A percentile compares a stretch with the other conserved stretches of the same genome.
These are phyloP conservation scores for Clarireedia paspali DNA, from an alignment of 2,329 filamentous ascomycete genomes.

Conservation along the genomic window DNA sequence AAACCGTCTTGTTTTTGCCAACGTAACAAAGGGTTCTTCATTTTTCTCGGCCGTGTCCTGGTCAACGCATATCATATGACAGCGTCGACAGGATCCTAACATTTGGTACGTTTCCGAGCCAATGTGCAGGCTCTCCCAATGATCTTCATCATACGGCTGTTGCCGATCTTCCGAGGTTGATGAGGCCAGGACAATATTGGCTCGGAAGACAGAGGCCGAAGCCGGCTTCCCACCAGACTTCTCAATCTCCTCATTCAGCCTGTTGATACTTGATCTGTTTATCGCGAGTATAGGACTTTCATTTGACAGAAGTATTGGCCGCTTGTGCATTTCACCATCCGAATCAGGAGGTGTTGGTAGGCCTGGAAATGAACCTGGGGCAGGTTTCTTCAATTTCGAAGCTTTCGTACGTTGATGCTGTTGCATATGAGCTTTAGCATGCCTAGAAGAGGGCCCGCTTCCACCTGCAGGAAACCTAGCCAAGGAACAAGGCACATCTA, in stretches of 20 bases:
- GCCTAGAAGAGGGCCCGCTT: constrained; percentile 50
- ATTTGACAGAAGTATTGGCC: constrained; percentile 74
- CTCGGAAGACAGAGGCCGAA: constrained; percentile 70
- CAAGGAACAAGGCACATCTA: constrained; percentile 74
- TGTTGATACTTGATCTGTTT: constrained; percentile 69
- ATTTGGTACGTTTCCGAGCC: constrained; percentile 59
- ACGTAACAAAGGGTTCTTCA: constrained; percentile 79
- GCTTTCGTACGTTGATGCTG: constrained; percentile 39
- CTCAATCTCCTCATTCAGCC: constrained; percentile 66
- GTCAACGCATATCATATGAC: constrained; percentile 94
- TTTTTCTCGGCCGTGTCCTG: constrained; percentile 71
- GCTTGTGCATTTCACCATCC: constrained; percentile 38
- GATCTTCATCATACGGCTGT: constrained; percentile 70
- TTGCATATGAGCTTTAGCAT: constrained; percentile 64
- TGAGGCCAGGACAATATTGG: constrained; percentile 70
- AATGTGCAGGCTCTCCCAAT: constrained; percentile 63
- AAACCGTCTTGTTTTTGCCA: constrained; percentile 78
- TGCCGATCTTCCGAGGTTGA: constrained; percentile 26
- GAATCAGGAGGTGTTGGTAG: constrained; percentile 51
- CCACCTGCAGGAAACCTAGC: constrained; percentile 73
- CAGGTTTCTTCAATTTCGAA: constrained; percentile 5
- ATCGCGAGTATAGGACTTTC: constrained; percentile 89
- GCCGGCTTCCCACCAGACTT: constrained; percentile 55
- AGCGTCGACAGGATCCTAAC: constrained; percentile 77
- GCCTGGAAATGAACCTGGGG: constrained; percentile 47